phyloP scores from a whole-genome alignment of 2,329 filamentous ascomycete genomes.

The Verticillium zaregamsianum region DNA sequence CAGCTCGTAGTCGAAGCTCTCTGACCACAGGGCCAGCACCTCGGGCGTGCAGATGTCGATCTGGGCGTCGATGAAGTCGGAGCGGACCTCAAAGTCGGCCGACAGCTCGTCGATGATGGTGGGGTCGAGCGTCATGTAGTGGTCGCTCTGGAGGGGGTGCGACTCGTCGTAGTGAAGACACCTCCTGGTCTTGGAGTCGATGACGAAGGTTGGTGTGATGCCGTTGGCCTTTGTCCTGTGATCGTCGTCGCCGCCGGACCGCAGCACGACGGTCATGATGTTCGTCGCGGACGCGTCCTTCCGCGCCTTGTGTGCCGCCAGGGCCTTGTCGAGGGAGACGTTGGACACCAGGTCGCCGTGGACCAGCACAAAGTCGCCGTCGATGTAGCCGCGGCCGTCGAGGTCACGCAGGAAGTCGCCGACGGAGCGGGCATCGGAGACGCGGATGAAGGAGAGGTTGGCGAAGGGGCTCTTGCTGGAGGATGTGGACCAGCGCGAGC shows the following conservation, averaged over 20 bases:
- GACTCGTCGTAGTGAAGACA: slow-evolving; percentile 96
- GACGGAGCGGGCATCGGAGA: slow-evolving; percentile 75
- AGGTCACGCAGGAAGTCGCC: slow-evolving; percentile 94
- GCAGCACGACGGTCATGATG: slow-evolving; percentile 94
- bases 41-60: slow-evolving; percentile 98
- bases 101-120: slow-evolving; percentile 69
- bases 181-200: slow-evolving; percentile 74
- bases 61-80: slow-evolving; percentile 87
- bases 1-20: slow-evolving; percentile 95
- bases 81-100: slow-evolving; percentile 73
- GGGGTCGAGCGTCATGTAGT: slow-evolving; percentile 69
- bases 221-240: slow-evolving; percentile 76
- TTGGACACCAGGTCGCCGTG: slow-evolving; percentile 93
- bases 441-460: slow-evolving; percentile 78
- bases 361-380: slow-evolving; percentile 86
- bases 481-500: slow-evolving; percentile 66
- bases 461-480: slow-evolving; percentile 64
- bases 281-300: slow-evolving; percentile 84
- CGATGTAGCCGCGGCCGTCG: slow-evolving; percentile 78
- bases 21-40: slow-evolving; percentile 90
- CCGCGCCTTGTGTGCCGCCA: slow-evolving; percentile 76
- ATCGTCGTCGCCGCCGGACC: slow-evolving; percentile 63
- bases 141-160: slow-evolving; percentile 60
- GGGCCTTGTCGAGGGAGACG: slow-evolving; percentile 72
- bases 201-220: slow-evolving; percentile 77